Evolutionary conservation across 495 filamentous ascomycete genomes (phyloP).

Genomic region (Talaromyces nanjingensis): DNA sequence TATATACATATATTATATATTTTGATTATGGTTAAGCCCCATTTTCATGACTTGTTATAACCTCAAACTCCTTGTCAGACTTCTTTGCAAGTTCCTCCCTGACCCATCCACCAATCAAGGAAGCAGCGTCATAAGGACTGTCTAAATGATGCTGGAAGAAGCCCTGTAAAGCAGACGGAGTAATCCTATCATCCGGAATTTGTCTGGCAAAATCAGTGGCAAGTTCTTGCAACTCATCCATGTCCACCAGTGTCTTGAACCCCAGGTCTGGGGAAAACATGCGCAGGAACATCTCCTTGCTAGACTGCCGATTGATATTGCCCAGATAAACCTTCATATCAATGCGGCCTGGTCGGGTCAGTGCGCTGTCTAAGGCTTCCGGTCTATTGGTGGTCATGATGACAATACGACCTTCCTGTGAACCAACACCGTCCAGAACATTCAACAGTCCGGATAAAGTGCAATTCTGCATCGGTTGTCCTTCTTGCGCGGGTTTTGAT

Average conservation of each 20-base stretch:
- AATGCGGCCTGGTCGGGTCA: constrained; percentile 69
- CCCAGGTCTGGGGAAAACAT: constrained; percentile 6
- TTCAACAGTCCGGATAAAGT: constrained; percentile 65
- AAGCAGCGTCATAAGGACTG: constrained; percentile 52
- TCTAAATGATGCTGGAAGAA: constrained; percentile 64
- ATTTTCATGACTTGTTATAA: neutral
- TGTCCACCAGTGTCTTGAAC: neutral
- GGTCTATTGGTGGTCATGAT: constrained; percentile 83
- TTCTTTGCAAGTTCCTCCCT: constrained; percentile 49
- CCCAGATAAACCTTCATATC: constrained; percentile 54
- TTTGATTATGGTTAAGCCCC: neutral
- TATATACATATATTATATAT: neutral
- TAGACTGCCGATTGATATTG: constrained; percentile 2
- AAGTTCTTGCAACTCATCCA: constrained; percentile 15
- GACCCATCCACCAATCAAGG: constrained; percentile 51
- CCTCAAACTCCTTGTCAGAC: constrained; percentile 5
- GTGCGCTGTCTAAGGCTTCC: constrained; percentile 64
- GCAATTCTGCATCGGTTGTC: constrained; percentile 1
- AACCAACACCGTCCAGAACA: constrained; percentile 74
- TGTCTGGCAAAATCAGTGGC: constrained; percentile 51
- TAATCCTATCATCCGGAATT: constrained; percentile 59
- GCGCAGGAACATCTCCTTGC: constrained; percentile 6
- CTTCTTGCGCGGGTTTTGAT: neutral
- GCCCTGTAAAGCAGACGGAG: constrained; percentile 73
- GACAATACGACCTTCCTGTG: constrained; percentile 71